Percentiles rank a stretch among this genome's conserved stretches.
Conservation (phyloP, 805 yeast species). For the Metschnikowia amazonensis region DNA sequence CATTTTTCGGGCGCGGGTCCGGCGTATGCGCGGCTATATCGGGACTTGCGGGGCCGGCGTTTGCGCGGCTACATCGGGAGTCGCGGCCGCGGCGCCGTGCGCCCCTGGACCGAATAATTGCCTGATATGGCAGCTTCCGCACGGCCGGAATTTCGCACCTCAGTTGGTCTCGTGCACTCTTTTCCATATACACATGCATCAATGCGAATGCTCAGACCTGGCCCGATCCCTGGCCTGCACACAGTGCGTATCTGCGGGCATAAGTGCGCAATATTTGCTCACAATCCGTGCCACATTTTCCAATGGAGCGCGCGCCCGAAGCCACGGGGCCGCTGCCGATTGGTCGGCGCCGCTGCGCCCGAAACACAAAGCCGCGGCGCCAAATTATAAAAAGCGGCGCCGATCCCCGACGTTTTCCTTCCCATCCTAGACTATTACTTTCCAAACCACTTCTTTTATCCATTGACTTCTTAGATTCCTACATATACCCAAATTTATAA, state of each 20-base stretch:
- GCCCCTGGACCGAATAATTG: not conserved
- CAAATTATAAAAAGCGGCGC: conserved; percentile 1
- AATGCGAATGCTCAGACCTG: no score
- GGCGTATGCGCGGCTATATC: no score
- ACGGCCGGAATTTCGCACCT: no score
- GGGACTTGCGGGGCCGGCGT: no score
- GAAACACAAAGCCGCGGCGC: not conserved
- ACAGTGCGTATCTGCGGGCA: not conserved
- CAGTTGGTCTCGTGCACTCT: no score
- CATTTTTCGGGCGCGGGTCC: not conserved
- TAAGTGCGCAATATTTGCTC: no score
- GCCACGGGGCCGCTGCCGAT: conserved; percentile 2
- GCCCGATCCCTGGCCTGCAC: not conserved
- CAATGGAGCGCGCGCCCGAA: no score
- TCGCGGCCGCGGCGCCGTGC: not conserved
- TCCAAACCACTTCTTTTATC: not conserved
- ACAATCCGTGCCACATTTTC: no score
- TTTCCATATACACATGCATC: no score
- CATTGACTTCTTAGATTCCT: no score
- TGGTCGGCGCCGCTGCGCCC: conserved; percentile 3
- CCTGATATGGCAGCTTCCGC: not conserved
- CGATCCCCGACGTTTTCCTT: not conserved
- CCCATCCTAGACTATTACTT: not conserved
- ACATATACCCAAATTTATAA: not conserved
- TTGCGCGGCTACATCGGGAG: no score